A percentile compares a stretch with the other conserved stretches of the same genome.
These are phyloP conservation scores for Kurtzmaniella quercitrusa DNA, from an alignment of 1,139 yeast species.

Conservation along the genomic window DNA sequence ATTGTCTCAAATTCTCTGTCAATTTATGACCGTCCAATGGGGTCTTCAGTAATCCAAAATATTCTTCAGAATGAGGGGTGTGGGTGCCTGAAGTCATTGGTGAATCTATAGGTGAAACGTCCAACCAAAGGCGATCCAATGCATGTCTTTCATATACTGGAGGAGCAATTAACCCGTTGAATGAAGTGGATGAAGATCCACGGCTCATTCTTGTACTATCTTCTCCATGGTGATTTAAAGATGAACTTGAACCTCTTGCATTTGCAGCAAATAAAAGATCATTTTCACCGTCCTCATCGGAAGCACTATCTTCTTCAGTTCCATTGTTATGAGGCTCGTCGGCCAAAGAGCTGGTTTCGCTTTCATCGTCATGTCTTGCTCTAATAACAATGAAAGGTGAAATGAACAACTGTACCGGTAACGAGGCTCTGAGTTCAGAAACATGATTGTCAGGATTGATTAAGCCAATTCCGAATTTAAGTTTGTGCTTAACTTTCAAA, in stretches of 20 bases:
- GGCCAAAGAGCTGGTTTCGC: slow-evolving; percentile 6
- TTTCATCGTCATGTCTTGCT: slow-evolving; percentile 38
- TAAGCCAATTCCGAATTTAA: slow-evolving; percentile 61
- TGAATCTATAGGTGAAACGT: slow-evolving; percentile 55
- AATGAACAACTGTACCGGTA: slow-evolving; percentile 65
- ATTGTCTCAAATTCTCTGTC: slow-evolving; percentile 50
- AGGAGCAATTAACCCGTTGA: slow-evolving; percentile 67
- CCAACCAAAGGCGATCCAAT: slow-evolving; percentile 82
- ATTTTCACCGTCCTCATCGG: slow-evolving; percentile 18
- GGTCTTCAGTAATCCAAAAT: slow-evolving; percentile 32
- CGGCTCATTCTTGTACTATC: slow-evolving; percentile 8
- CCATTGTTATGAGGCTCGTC: slow-evolving; percentile 11
- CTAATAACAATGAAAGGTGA: slow-evolving; percentile 79
- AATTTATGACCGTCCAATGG: slow-evolving; percentile 42
- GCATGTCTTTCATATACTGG: slow-evolving; percentile 85
- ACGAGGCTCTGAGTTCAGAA: slow-evolving; percentile 71
- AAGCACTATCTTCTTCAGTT: slow-evolving; percentile 6
- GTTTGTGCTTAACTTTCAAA: slow-evolving; percentile 67
- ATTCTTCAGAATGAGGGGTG: slow-evolving; percentile 35
- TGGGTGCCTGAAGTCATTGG: slow-evolving; percentile 52
- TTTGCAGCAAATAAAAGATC: slow-evolving; percentile 29
- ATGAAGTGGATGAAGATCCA: slow-evolving; percentile 25
- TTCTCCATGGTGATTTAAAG: slow-evolving; percentile 22
- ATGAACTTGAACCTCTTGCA: slow-evolving; percentile 20
- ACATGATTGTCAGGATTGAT: slow-evolving; percentile 72